Evolutionary conservation across 306 rosid genomes (phyloP), one percentile per base, ranked within the genome.

Genomic region (Astragalus glycyphyllos): DNA sequence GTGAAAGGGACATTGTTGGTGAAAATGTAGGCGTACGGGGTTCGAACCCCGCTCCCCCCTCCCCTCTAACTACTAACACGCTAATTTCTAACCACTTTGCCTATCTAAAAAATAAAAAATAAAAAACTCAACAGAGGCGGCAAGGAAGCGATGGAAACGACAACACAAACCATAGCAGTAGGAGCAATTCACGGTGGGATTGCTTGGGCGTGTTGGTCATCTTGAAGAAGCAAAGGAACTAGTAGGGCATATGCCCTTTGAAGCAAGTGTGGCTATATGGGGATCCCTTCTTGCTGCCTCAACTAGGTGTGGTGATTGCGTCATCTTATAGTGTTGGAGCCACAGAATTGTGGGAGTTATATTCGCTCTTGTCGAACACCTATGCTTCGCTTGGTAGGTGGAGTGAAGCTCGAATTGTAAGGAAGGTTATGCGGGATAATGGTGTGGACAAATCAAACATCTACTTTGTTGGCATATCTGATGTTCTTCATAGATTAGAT

Each of bases 231-330:
- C 96, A 44, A 75, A 65, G 6, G 73, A 83, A 9, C 79, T 87
- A 37, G 81, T 82, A 29, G 16, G 20, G 14, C 14, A 5, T 64
- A 90, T 87, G 92, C 90, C 96, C 8, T 87, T 72, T 61, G 85
- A 87, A 81, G 81, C 92, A 41, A 87, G 85, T 66, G 87, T 86
- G 8, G 84, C 89, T 5, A 77, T 87, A 73, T 90, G 96, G 92
- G 92, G 92, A 67, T 85, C 92, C 46, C 84, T 90, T 78, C 90
- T 90, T 74, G 86, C 90, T 57, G 86, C 85, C 66, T 72, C 90
- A 29, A 76, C 79, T 44, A 71, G 66, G 37, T 83, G 81, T 48
- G 80, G 84, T 11, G 73, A 85, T 79, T 82, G 71, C 46, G 58
- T 51, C 84, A 77, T 74, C 81, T 87, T 5, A 41, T 81, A 31